phyloP scores from a whole-genome alignment of 805 yeast species.

The Debaryomyces prosopidis region DNA sequence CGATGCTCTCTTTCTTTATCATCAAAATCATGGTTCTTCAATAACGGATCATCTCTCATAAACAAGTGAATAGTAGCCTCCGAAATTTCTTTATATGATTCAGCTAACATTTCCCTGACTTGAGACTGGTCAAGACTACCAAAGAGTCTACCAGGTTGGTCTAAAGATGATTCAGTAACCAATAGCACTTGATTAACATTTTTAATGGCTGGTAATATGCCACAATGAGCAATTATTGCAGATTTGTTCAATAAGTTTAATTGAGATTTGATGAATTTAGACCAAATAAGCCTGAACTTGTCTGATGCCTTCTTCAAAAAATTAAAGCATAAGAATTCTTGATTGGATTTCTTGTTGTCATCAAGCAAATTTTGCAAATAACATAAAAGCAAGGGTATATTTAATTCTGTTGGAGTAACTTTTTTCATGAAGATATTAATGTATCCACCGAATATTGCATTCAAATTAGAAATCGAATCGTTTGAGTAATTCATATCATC shows the following conservation, averaged over 20 bases:
- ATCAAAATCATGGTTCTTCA: constrained; percentile 43
- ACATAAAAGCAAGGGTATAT: constrained; percentile 32
- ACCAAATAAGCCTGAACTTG: constrained; percentile 57
- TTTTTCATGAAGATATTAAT: constrained; percentile 35
- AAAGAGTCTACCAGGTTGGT: constrained; percentile 15
- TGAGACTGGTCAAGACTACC: constrained; percentile 16
- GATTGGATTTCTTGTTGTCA: constrained; percentile 52
- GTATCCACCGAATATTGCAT: constrained; percentile 45
- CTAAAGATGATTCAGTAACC: constrained; percentile 34
- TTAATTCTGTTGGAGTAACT: constrained; percentile 36
- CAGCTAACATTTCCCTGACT: constrained; percentile 24
- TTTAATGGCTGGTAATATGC: constrained; percentile 33
- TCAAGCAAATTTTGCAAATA: constrained; percentile 26
- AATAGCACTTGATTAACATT: constrained; percentile 34
- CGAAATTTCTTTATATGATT: constrained; percentile 32
- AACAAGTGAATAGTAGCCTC: constrained; percentile 37
- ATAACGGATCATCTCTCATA: constrained; percentile 42
- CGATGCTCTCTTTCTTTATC: constrained; percentile 43
- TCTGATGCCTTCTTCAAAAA: constrained; percentile 53
- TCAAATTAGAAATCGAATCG: constrained; percentile 46
- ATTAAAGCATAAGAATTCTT: constrained; percentile 58
- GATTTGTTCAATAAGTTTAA: constrained; percentile 37
- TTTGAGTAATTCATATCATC: constrained; percentile 45
- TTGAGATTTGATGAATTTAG: constrained; percentile 56
- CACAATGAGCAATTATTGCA: constrained; percentile 36